Conservation (phyloP, 2,329 filamentous ascomycete species). For the Colletotrichum salicis region DNA sequence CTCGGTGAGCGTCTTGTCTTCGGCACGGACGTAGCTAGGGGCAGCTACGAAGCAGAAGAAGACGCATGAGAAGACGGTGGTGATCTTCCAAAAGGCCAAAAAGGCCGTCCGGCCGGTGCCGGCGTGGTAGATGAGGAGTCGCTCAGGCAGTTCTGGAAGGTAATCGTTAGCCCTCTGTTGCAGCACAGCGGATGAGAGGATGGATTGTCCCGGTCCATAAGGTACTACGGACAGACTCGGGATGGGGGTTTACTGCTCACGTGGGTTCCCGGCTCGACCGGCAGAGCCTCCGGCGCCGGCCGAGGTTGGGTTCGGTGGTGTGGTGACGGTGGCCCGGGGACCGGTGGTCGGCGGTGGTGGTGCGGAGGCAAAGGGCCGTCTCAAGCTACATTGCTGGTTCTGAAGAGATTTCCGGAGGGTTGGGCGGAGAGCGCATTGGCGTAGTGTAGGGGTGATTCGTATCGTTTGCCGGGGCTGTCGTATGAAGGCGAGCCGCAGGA, state of each 20-base stretch:
- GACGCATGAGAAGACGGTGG: constrained; percentile 74
- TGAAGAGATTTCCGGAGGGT: constrained; percentile 26
- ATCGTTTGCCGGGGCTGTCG: not conserved
- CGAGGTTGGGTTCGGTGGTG: constrained; percentile 2
- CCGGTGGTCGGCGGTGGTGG: not conserved
- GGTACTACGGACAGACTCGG: too few species aligned
- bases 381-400: constrained; percentile 6
- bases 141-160: constrained; percentile 61
- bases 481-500: constrained; percentile 17
- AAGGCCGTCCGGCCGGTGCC: constrained; percentile 75
- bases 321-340: not conserved
- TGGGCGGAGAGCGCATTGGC: constrained; percentile 20
- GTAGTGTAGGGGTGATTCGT: not conserved
- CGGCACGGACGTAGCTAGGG: constrained; percentile 64
- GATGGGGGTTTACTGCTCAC: not conserved
- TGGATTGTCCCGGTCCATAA: too few species aligned
- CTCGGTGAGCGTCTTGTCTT: constrained; percentile 48
- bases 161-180: not conserved
- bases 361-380: constrained; percentile 31
- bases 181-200: not conserved
- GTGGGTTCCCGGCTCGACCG: not conserved
- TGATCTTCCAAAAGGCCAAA: constrained; percentile 76
- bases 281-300: constrained; percentile 8
- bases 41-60: constrained; percentile 73
- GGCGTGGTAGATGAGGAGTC: constrained; percentile 79